Percentiles rank a stretch among this genome's conserved stretches.
These are phyloP conservation scores for Cystobasidiopsis lactophilus DNA, from an alignment of 768 basidiomycete species.

Conservation along the genomic window DNA sequence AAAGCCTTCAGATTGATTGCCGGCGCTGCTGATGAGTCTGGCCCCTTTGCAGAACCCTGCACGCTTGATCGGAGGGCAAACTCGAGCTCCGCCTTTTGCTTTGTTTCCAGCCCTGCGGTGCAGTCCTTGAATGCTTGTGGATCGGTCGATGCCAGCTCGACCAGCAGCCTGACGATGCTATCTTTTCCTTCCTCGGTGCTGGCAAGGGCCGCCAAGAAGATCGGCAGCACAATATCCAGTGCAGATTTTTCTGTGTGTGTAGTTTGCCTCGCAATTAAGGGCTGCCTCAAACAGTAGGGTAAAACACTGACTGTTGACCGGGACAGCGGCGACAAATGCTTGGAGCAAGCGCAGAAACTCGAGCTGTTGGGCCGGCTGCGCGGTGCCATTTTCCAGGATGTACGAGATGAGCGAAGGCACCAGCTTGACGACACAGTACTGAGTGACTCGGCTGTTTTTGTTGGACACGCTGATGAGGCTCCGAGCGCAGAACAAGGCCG, in stretches of 20 bases:
- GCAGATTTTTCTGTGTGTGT: constrained; percentile 43
- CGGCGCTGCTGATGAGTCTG: neutral
- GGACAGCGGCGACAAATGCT: no score
- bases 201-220: constrained; percentile 28
- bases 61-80: constrained; percentile 55
- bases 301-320: neutral
- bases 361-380: no score
- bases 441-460: no score
- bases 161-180: constrained; percentile 42
- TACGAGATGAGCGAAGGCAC: no score
- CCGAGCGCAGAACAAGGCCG: no score
- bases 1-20: neutral
- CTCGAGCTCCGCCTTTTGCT: constrained; percentile 44
- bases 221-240: constrained; percentile 52
- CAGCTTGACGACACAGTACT: no score
- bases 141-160: constrained; percentile 46
- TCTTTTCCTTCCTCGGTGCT: constrained; percentile 28
- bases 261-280: constrained; percentile 5
- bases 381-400: no score
- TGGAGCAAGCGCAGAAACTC: no score
- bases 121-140: constrained; percentile 61
- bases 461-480: no score
- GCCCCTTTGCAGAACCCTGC: neutral
- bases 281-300: constrained; percentile 3
- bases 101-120: constrained; percentile 30